Percentiles rank a stretch among this genome's conserved stretches.
phyloP scores from a whole-genome alignment of 352 stramenopile species.

The Elongisporangium anandrum region DNA sequence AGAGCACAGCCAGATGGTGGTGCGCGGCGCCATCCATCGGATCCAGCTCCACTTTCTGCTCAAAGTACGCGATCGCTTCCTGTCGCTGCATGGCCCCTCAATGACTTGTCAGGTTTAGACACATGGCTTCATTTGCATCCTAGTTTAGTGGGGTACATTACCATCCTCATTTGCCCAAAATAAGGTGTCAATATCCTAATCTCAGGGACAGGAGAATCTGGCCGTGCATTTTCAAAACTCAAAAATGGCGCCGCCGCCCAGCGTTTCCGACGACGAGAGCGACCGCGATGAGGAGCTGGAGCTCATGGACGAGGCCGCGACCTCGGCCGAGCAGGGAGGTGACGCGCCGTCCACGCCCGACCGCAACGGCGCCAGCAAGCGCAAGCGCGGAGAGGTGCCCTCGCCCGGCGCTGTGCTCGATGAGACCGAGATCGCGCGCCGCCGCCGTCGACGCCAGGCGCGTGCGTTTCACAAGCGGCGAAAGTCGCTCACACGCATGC shows the following conservation, averaged over 20 bases:
- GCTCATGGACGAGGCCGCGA: constrained; percentile 1
- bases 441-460: constrained; percentile 54
- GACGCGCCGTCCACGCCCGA: constrained; percentile 9
- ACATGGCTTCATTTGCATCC: background rate
- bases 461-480: constrained; percentile 70
- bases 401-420: constrained; percentile 37
- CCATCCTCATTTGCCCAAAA: background rate
- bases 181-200: background rate
- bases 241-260: constrained; percentile 1
- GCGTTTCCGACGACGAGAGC: background rate
- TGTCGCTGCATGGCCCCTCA: constrained; percentile 30
- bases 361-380: constrained; percentile 17
- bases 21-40: constrained; percentile 50
- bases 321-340: constrained; percentile 4
- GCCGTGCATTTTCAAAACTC: background rate
- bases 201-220: background rate
- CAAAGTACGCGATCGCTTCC: constrained; percentile 63
- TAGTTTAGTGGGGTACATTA: background rate
- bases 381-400: constrained; percentile 28
- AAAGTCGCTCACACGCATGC: constrained; percentile 55
- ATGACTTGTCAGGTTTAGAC: constrained; percentile 1
- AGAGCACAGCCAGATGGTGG: constrained; percentile 57
- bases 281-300: constrained; percentile 3
- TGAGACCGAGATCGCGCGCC: constrained; percentile 61
- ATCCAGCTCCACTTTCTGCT: constrained; percentile 45